A percentile compares a stretch with the other conserved stretches of the same genome.
Conservation (phyloP, 1,139 yeast genomes). For the Meyerozyma smithsonii region DNA sequence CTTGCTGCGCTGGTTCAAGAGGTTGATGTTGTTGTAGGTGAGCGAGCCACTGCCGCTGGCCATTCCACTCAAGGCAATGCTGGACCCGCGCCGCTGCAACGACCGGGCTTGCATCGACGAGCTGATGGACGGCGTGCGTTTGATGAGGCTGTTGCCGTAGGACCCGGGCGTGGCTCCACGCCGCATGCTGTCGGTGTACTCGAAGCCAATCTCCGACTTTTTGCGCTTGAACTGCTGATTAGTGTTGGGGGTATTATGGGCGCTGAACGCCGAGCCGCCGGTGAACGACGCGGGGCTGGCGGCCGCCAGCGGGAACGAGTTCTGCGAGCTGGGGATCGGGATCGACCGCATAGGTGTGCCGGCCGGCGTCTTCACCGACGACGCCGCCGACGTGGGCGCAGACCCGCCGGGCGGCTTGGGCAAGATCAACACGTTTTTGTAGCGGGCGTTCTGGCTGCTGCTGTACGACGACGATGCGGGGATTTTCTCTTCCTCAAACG, state of each 20-base stretch:
- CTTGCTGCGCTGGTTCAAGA: slow-evolving; percentile 22
- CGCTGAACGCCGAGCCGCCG: neutral
- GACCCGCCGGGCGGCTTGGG: slow-evolving; percentile 31
- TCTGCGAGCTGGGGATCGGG: slow-evolving; percentile 20
- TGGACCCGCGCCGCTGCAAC: slow-evolving; percentile 14
- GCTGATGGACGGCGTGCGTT: slow-evolving; percentile 1
- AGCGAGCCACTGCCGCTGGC: slow-evolving; percentile 14
- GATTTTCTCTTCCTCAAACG: neutral
- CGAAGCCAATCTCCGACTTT: slow-evolving; percentile 32
- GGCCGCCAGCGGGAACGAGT: neutral
- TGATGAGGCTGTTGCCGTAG: slow-evolving; percentile 3
- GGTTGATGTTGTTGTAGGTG: slow-evolving; percentile 25
- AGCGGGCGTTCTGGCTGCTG: slow-evolving; percentile 15
- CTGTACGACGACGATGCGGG: slow-evolving; percentile 6
- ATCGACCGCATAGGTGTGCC: slow-evolving; percentile 17
- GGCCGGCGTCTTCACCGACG: slow-evolving; percentile 7
- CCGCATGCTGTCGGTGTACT: slow-evolving; percentile 8
- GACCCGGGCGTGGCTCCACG: slow-evolving; percentile 6
- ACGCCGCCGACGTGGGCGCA: slow-evolving; percentile 4
- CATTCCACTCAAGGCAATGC: slow-evolving; percentile 7
- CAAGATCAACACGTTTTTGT: slow-evolving; percentile 38
- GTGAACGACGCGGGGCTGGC: slow-evolving; percentile 2
- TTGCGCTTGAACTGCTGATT: slow-evolving; percentile 40
- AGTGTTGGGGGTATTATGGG: slow-evolving; percentile 3
- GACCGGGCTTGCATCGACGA: slow-evolving; percentile 2